Base-by-base conservation (phyloP, 208 protist species). In the Vickermania ingenoplastis region DNA sequence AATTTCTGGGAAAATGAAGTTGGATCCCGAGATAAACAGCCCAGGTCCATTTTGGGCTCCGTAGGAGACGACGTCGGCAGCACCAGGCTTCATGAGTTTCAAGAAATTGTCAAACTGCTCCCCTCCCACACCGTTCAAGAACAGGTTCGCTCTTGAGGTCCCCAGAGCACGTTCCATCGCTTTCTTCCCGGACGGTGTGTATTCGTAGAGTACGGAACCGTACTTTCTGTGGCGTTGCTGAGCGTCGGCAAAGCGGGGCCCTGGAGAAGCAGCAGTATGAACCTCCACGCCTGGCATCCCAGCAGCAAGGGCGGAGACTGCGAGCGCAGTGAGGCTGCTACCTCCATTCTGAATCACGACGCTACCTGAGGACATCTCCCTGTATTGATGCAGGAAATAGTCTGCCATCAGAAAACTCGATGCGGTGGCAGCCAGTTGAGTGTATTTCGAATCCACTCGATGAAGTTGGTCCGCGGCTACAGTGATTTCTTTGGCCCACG, bases 301-400 rank as follows among this genome's bases (percentile, higher is more conserved):
- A 17, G 65, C 69, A 13, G 77, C 79, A 41, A 92, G 64, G 2
- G 79, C 81, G 21, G 84, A 60, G 25, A 92, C 81, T 1, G 84
- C 84, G 2, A 89, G 66, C 3, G 84, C 61, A 30, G 84, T 92
- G 14, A 76, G 59, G 56, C 80, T 88, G 61, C 79, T 87, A 23
- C 84, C 84, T 28, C 84, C 81, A 54, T 88, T 92, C 66, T 92
- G 84, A 5, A 92, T 21, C 11, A 92, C 71, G 17, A 86, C 59
- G 13, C 82, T 57, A 0, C 79, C 79, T 59, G 76, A 79, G 14
- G 61, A 66, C 45, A 92, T 63, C 3, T 61, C 45, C 26, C 72
- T 69, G 55, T 73, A 91, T 21, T 75, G 79, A 22, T 84, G 59
- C 41, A 91, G 67, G 24, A 92, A 63, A 31, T 86, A 78, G 56